Base-by-base conservation (phyloP, 129 eudicot genomes). In the Calendula officinalis region DNA sequence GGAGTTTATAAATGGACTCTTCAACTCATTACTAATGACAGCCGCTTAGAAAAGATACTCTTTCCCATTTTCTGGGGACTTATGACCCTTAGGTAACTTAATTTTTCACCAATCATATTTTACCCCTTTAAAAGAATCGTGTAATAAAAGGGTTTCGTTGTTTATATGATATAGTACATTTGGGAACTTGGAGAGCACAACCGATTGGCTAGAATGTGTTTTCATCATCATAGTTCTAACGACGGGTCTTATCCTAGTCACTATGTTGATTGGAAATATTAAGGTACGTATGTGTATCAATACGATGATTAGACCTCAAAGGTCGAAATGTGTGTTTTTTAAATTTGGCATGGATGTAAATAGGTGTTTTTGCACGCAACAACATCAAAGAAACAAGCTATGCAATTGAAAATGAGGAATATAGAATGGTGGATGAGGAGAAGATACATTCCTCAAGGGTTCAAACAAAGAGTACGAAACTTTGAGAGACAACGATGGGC, bases 401-500 rank as follows among this genome's bases (percentile, higher is more conserved):
- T 94, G 99, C 95, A 94, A 58, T 64, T 86, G 66, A 94, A 81
- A 75, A 94, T 89, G 99, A 79, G 97, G 65, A 94, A 89, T 57
- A 70, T 89, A 44, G 99, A 94, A 69, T 88, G 99, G 99, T 94
- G 99, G 99, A 94, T 94, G 99, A 86, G 81, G 75, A 94, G 76
- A 67, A 70, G 99, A 50, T 84, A 76, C 35, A 67, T 94, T 68
- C 99, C 99, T 5, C 83, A 58, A 5, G 69, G 63, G 6, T 81
- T 86, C 53, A 68, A 77, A 70, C 97, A 89, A 72, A 84, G 99
- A 55, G 97, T 89, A 40, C 66, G 99, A 49, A 89, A 89, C 77
- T 89, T 86, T 64, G 95, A 94, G 81, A 71, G 99, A 11, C 99
- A 94, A 62, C 77, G 95, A 1, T 94, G 99, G 99, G 97, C 99